A percentile compares a stretch with the other conserved stretches of the same genome.
These are phyloP conservation scores for Camellia oleifera DNA, from an alignment of 179 eudicot genomes.

Conservation along the genomic window DNA sequence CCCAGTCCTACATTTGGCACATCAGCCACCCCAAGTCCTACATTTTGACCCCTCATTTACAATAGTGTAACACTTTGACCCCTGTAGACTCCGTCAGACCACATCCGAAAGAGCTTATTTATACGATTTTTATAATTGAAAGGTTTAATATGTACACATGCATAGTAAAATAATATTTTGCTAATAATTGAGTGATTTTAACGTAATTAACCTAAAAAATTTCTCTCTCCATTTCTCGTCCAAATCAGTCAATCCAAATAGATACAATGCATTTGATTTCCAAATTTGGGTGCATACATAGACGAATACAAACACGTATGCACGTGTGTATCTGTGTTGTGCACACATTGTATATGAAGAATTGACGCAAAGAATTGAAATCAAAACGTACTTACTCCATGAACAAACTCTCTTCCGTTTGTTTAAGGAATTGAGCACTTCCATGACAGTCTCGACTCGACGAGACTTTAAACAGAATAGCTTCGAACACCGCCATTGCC, in stretches of 20 bases:
- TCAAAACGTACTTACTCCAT: slow-evolving; percentile 31
- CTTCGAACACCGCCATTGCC: slow-evolving; percentile 18
- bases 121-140: no score
- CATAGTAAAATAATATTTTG: no score
- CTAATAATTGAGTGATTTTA: no score
- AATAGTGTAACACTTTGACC: no score
- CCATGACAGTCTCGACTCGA: slow-evolving; percentile 57
- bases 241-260: not conserved
- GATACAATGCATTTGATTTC: not conserved
- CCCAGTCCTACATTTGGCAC: no score
- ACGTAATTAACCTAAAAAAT: no score
- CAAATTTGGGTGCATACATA: not conserved
- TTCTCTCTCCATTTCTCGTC: no score
- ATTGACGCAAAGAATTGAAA: not conserved
- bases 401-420: slow-evolving; percentile 31
- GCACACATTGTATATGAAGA: not conserved
- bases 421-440: slow-evolving; percentile 44
- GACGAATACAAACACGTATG: not conserved
- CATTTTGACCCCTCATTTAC: no score
- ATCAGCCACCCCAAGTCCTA: no score
- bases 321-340: not conserved
- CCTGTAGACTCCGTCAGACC: no score
- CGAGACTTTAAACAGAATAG: slow-evolving; percentile 40
- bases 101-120: no score
- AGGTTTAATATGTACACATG: no score